Conservation (phyloP, 768 basidiomycete species). For the Rhodotorula diobovata region DNA sequence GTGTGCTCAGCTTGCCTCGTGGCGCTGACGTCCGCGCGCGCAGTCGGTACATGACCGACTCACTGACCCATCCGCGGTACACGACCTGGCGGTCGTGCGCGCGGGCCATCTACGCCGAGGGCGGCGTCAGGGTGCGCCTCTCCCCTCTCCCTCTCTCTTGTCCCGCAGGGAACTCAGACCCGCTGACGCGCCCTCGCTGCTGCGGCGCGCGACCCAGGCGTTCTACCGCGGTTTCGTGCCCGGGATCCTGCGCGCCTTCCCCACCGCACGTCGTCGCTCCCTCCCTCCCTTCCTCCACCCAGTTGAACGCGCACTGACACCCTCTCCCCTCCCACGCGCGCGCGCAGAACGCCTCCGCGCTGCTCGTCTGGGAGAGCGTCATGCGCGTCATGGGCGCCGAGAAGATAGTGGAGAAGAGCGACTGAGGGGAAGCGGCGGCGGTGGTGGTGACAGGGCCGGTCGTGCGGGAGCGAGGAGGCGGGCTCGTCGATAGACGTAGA, state of each 20-base stretch:
- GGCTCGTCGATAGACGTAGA: too few relatives aligned
- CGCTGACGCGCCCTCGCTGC: background rate
- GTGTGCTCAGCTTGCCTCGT: background rate
- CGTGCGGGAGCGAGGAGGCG: too few relatives aligned
- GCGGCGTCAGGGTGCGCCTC: slow-evolving; percentile 25
- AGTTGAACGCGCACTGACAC: background rate
- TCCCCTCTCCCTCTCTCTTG: background rate
- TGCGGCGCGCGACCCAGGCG: slow-evolving; percentile 4
- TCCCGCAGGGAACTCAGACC: too few relatives aligned
- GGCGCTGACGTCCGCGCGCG: too few relatives aligned
- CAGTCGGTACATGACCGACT: slow-evolving; percentile 42
- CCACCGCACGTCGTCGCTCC: slow-evolving; percentile 23
- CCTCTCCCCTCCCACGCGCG: background rate
- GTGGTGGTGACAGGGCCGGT: too few relatives aligned
- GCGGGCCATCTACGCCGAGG: slow-evolving; percentile 34
- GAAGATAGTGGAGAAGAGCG: background rate
- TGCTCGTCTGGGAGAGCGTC: slow-evolving; percentile 38
- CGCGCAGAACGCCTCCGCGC: slow-evolving; percentile 38
- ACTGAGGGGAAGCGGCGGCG: too few relatives aligned
- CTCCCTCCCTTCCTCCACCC: background rate
- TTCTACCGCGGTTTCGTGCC: slow-evolving; percentile 41
- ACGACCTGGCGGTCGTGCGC: slow-evolving; percentile 27
- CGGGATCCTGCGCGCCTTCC: slow-evolving; percentile 39
- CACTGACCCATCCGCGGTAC: slow-evolving; percentile 34
- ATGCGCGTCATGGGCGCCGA: slow-evolving; percentile 37